Base-by-base conservation (phyloP, 2,329 filamentous ascomycete genomes). In the Colletotrichum plurivorum region DNA sequence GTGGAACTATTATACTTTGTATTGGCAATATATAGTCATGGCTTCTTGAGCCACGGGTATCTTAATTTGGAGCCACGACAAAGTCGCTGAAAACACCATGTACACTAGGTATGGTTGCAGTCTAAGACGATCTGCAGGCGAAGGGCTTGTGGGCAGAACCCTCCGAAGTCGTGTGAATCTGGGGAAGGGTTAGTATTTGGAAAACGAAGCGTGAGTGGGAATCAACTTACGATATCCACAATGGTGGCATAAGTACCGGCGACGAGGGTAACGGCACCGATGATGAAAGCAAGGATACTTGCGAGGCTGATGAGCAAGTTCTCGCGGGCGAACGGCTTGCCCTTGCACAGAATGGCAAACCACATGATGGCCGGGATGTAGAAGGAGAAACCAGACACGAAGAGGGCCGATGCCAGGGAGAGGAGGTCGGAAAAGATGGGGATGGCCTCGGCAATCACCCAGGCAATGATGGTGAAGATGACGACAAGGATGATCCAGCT, bases 371-470 rank as follows among this genome's bases (percentile, higher is more conserved):
- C 65, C n/a, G 69, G 69, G 10, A 71, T 53, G 46, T 71, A 71
- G 31, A 71, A 71, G 1, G 72, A 72, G 73, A 84, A 84, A n/a
- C 82, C 83, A 12, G 84, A 86, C 71, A 87, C 78, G 75, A 87
- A 87, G 20, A 87, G 81, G 2, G 84, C 80, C 4, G 84, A 85
- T 45, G 78, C 82, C 73, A 87, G 83, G 57, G 84, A 82, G n/a
- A 94, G 81, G 54, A 94, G 82, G 54, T 91, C 84, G 71, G 88
- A 88, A 81, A 94, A 95, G 76, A 91, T 90, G 2, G 93, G 93
- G 51, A 94, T 91, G 0, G 90, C 88, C 75, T 92, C 88, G 9
- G 92, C 92, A 72, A 94, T 90, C 71, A 94, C 77, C 87, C 90
- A 94, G 2, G 90, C 89, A 9, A 92, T 64, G 10, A 91, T 63